A percentile compares a stretch with the other conserved stretches of the same genome.
Evolutionary conservation across 2,329 filamentous ascomycete genomes (phyloP).

Genomic region (Torrubiella hemipterigena): DNA sequence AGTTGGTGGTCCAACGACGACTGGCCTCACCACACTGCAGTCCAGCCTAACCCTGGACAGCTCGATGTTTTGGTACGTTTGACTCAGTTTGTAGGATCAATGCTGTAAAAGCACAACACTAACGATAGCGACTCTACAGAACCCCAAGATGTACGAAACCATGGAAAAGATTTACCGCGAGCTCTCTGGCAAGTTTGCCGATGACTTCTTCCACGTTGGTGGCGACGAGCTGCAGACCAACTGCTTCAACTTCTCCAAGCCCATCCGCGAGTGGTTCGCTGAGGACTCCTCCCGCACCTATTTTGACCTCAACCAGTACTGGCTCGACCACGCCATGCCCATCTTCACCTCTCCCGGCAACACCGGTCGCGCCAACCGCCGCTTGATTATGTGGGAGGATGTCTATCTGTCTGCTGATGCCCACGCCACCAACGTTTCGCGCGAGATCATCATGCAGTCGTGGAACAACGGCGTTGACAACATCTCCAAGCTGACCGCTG

Average conservation of each 20-base stretch:
- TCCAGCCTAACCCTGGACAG: constrained; percentile 44
- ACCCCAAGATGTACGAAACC: constrained; percentile 42
- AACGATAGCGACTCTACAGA: no score
- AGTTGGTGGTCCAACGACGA: constrained; percentile 50
- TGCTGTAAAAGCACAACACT: no score
- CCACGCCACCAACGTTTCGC: constrained; percentile 33
- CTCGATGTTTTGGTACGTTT: constrained; percentile 44
- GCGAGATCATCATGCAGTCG: constrained; percentile 37
- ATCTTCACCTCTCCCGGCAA: constrained; percentile 25
- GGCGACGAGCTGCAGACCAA: constrained; percentile 37
- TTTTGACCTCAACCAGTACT: constrained; percentile 40
- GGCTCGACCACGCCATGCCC: constrained; percentile 38
- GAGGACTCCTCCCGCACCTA: constrained; percentile 31
- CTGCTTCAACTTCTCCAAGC: constrained; percentile 45
- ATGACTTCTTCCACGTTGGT: constrained; percentile 43
- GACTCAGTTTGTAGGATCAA: no score
- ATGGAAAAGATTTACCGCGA: constrained; percentile 42
- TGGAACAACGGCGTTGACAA: constrained; percentile 42
- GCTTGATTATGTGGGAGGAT: constrained; percentile 47
- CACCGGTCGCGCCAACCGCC: constrained; percentile 25
- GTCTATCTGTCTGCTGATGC: constrained; percentile 28
- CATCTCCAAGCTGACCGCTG: constrained; percentile 35
- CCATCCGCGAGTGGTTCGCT: constrained; percentile 35
- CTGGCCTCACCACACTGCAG: constrained; percentile 38
- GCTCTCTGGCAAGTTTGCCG: constrained; percentile 34